Percentiles rank a stretch among this genome's conserved stretches.
These are phyloP conservation scores for Acarospora socialis DNA, from an alignment of 2,329 filamentous ascomycete species.

Conservation along the genomic window DNA sequence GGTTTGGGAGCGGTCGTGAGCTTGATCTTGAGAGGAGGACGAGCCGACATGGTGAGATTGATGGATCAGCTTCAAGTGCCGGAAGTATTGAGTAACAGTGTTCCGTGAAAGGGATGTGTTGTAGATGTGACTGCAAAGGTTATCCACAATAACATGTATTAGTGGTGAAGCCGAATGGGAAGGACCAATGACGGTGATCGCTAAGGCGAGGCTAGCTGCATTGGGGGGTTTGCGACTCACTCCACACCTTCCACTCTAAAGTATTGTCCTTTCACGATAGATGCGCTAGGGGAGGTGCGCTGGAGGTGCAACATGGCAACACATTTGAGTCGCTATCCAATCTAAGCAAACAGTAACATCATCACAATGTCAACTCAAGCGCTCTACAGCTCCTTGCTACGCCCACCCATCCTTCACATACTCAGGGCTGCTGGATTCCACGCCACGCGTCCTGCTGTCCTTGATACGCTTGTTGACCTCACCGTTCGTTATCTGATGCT, in stretches of 20 bases:
- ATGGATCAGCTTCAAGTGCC: too few species aligned
- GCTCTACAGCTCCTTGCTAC: conserved; percentile 64
- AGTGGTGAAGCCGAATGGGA: too few species aligned
- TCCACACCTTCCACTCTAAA: too few species aligned
- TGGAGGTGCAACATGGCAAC: too few species aligned
- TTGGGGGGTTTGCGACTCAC: too few species aligned
- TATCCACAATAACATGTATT: conserved; percentile 1
- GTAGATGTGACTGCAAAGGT: background rate
- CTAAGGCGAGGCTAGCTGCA: too few species aligned
- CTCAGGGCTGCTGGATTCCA: conserved; percentile 86
- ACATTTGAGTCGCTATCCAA: too few species aligned
- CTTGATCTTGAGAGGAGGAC: conserved; percentile 8
- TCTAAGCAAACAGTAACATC: too few species aligned
- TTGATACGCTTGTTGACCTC: conserved; percentile 80
- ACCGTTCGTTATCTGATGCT: conserved; percentile 66
- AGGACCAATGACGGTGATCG: too few species aligned
- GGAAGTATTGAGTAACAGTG: too few species aligned
- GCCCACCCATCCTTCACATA: conserved; percentile 78
- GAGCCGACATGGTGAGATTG: conserved; percentile 7
- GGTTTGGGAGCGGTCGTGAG: conserved; percentile 1
- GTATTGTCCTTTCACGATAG: too few species aligned
- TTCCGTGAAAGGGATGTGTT: background rate
- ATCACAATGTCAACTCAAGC: conserved; percentile 32
- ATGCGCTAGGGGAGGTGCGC: too few species aligned
- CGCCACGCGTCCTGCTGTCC: conserved; percentile 61